phyloP scores from a whole-genome alignment of 2,329 filamentous ascomycete species.

The Thelonectria olida region DNA sequence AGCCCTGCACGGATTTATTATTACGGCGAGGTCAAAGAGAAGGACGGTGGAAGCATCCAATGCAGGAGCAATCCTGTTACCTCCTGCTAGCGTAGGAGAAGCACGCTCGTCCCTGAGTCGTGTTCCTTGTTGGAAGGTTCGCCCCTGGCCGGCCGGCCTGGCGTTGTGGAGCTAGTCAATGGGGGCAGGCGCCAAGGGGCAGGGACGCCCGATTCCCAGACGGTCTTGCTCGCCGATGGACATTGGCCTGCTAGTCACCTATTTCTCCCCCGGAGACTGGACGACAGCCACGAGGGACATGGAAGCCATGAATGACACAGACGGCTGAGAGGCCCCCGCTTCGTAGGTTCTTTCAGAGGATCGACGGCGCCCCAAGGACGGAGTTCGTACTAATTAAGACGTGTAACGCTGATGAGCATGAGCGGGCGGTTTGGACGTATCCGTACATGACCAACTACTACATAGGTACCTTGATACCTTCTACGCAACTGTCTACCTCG shows the following conservation, averaged over 20 bases:
- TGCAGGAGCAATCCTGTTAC: slow-evolving; percentile 22
- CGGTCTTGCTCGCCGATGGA: neutral
- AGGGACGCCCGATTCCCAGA: neutral
- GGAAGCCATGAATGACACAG: no score
- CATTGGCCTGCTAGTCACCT: neutral
- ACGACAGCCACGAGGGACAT: no score
- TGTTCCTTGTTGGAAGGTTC: slow-evolving; percentile 29
- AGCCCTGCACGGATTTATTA: neutral
- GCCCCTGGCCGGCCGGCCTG: slow-evolving; percentile 5
- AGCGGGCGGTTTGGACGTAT: neutral
- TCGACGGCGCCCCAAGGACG: slow-evolving; percentile 12
- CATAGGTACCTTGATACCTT: no score
- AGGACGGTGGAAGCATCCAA: slow-evolving; percentile 24
- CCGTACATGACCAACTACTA: no score
- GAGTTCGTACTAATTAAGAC: neutral
- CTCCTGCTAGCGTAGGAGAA: slow-evolving; percentile 13
- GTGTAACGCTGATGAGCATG: neutral
- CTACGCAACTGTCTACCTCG: no score
- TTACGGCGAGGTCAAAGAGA: slow-evolving; percentile 2
- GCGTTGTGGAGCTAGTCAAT: neutral
- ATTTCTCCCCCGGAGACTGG: neutral
- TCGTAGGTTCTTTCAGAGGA: slow-evolving; percentile 8
- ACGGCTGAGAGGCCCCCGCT: neutral
- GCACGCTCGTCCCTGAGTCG: slow-evolving; percentile 34
- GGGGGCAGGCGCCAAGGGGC: neutral